These are phyloP conservation scores for Nothopassalora personata DNA, from an alignment of 2,329 filamentous ascomycete genomes.

Conservation along the genomic window DNA sequence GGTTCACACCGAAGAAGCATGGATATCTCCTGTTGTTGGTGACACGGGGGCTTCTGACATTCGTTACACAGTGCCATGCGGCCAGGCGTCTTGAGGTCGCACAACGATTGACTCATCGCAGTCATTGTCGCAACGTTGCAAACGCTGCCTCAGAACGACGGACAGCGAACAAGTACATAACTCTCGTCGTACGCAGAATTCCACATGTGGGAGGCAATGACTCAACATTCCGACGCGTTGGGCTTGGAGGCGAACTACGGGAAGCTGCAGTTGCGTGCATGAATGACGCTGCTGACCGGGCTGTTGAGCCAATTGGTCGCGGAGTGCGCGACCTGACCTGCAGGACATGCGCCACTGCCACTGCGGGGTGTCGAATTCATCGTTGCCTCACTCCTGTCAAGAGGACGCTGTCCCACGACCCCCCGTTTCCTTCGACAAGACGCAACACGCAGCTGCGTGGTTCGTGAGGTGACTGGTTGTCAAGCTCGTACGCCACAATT, in stretches of 20 bases:
- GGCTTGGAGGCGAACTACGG: conserved; percentile 5
- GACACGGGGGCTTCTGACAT: conserved; percentile 1
- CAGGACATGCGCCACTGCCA: conserved; percentile 8
- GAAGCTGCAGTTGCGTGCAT: conserved; percentile 17
- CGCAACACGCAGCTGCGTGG: background rate
- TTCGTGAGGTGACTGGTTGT: background rate
- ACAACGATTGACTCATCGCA: background rate
- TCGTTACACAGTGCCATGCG: background rate
- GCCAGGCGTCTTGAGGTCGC: background rate
- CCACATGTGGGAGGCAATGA: conserved; percentile 13
- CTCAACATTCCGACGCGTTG: conserved; percentile 9
- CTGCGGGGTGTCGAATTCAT: conserved; percentile 1
- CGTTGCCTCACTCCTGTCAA: background rate
- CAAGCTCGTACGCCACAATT: background rate
- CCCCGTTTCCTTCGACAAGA: background rate
- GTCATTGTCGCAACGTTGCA: background rate
- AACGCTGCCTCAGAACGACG: background rate
- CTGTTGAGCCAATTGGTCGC: conserved; percentile 12
- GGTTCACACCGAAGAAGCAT: background rate
- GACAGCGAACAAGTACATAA: background rate
- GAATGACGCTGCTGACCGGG: conserved; percentile 10
- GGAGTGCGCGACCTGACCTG: conserved; percentile 1
- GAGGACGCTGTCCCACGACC: background rate
- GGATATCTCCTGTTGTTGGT: background rate
- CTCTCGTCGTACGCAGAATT: background rate